Conservation (phyloP, 1,284 basidiomycete species). For the Cutaneotrichosporon sp. region DNA sequence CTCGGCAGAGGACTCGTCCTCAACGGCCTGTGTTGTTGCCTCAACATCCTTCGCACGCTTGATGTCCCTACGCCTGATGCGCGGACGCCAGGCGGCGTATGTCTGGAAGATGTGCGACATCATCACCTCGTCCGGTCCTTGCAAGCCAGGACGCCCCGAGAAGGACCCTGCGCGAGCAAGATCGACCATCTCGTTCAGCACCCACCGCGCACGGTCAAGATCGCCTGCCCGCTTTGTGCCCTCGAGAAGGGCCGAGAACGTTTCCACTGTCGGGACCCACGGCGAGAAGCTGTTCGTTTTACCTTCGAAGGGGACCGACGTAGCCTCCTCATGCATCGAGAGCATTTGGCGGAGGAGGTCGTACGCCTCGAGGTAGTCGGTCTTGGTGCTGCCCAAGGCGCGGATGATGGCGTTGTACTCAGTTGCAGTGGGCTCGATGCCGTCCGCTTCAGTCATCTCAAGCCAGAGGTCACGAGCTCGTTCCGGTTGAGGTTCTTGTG, state of each 20-base stretch:
- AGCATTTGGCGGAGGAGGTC: slow-evolving; percentile 76
- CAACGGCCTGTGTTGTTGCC: background rate
- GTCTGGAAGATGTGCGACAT: slow-evolving; percentile 82
- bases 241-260: slow-evolving; percentile 78
- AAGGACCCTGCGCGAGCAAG: slow-evolving; percentile 47
- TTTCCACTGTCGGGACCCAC: slow-evolving; percentile 63
- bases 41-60: background rate
- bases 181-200: slow-evolving; percentile 70
- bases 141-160: background rate
- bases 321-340: slow-evolving; percentile 56
- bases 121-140: slow-evolving; percentile 62
- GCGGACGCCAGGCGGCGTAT: slow-evolving; percentile 72
- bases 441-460: slow-evolving; percentile 72
- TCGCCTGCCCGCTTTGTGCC: slow-evolving; percentile 84
- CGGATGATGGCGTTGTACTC: slow-evolving; percentile 79
- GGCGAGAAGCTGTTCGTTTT: slow-evolving; percentile 48
- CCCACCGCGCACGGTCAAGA: slow-evolving; percentile 76
- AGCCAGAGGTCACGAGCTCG: slow-evolving; percentile 87
- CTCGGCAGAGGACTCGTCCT: background rate
- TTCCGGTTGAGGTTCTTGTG: slow-evolving; percentile 67
- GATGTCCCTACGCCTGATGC: slow-evolving; percentile 9
- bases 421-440: slow-evolving; percentile 59
- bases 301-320: slow-evolving; percentile 30
- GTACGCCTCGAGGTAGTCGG: slow-evolving; percentile 68
- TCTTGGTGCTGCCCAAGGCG: slow-evolving; percentile 56